These are phyloP conservation scores for Lactifluus piperatus DNA, from an alignment of 768 basidiomycete genomes.

Conservation along the genomic window DNA sequence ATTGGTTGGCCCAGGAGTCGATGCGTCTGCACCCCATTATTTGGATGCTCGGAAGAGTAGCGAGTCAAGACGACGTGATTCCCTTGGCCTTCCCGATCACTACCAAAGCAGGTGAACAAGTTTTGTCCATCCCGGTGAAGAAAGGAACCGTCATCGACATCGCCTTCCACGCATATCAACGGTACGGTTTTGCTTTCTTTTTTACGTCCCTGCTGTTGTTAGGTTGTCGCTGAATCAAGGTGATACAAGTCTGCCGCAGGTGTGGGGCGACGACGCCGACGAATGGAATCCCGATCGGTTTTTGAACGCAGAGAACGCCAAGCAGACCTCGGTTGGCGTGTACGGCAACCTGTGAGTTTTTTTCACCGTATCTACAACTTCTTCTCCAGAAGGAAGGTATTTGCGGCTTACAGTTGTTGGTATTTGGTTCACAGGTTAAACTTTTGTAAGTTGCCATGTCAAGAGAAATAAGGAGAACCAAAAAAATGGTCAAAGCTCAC, in stretches of 20 bases:
- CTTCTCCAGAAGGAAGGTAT: no score
- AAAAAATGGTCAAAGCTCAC: background rate
- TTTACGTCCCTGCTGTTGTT: background rate
- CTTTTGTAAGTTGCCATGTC: conserved; percentile 4
- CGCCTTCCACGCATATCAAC: conserved; percentile 3
- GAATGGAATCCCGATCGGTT: conserved; percentile 15
- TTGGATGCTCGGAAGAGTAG: conserved; percentile 6
- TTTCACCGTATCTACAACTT: background rate
- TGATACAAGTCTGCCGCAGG: background rate
- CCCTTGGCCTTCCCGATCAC: conserved; percentile 13
- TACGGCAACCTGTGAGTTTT: conserved; percentile 16
- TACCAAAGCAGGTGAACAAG: conserved; percentile 8
- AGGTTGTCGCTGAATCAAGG: background rate
- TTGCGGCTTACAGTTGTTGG: no score
- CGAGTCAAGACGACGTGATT: conserved; percentile 4
- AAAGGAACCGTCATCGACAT: conserved; percentile 12
- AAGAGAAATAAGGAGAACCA: background rate
- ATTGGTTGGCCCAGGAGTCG: background rate
- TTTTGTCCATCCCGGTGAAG: conserved; percentile 11
- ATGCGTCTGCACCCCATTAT: conserved; percentile 16
- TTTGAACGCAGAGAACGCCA: background rate
- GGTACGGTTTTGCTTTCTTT: conserved; percentile 1
- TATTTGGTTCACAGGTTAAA: background rate
- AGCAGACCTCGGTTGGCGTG: background rate
- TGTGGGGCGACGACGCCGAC: conserved; percentile 15